Conservation (phyloP, 768 basidiomycete species). For the Mycena rosella region DNA sequence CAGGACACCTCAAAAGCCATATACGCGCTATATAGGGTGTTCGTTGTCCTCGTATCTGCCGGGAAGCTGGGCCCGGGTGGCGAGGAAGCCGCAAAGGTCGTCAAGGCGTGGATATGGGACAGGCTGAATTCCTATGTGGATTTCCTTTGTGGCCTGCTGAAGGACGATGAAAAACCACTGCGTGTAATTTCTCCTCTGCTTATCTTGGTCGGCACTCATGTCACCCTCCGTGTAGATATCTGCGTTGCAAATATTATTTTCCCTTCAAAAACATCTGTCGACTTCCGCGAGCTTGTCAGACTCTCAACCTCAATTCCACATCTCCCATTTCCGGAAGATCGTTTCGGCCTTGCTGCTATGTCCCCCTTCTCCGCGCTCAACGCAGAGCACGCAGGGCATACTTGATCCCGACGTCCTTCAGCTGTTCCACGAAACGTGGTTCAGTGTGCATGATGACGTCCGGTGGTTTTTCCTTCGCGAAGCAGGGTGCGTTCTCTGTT, state of each 20-base stretch:
- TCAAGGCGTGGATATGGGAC: conserved; percentile 86
- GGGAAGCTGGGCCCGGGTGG: conserved; percentile 66
- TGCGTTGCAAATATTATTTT: conserved; percentile 80
- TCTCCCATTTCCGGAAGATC: conserved; percentile 75
- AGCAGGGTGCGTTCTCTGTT: conserved; percentile 64
- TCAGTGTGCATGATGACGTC: conserved; percentile 84
- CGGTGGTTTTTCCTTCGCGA: conserved; percentile 93
- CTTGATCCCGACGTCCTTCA: conserved; percentile 72
- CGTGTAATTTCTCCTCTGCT: conserved; percentile 58
- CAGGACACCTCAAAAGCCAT: conserved; percentile 77
- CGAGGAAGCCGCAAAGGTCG: conserved; percentile 70
- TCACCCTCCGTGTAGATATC: conserved; percentile 62
- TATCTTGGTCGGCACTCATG: background rate
- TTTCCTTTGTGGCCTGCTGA: conserved; percentile 75
- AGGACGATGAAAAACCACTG: conserved; percentile 81
- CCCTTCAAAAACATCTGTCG: conserved; percentile 84
- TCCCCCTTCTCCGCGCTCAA: conserved; percentile 59
- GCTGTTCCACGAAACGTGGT: conserved; percentile 77
- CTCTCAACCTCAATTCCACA: conserved; percentile 73
- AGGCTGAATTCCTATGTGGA: conserved; percentile 77
- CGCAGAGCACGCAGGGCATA: conserved; percentile 45
- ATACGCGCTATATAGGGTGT: conserved; percentile 86
- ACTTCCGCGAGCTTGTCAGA: conserved; percentile 64
- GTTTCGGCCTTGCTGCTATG: conserved; percentile 71
- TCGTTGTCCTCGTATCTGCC: conserved; percentile 70